These are phyloP conservation scores for Hemerocallis citrina DNA, from an alignment of 106 monocot species.

Conservation along the genomic window DNA sequence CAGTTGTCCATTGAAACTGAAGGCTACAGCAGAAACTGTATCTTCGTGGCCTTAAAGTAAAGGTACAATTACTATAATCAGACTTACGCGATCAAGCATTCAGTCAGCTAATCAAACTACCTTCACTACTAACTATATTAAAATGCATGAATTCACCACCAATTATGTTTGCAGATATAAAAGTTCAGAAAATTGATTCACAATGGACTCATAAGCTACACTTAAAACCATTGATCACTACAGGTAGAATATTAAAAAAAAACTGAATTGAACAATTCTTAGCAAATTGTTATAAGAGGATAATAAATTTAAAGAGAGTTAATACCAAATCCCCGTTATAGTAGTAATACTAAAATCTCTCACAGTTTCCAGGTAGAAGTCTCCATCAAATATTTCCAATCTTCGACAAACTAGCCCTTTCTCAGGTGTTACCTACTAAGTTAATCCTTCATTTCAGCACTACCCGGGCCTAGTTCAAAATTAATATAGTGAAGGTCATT, in stretches of 20 bases:
- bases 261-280: neutral
- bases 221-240: neutral
- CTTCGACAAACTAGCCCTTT: too few species aligned
- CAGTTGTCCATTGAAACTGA: slow-evolving; percentile 75
- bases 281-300: neutral
- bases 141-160: too few species aligned
- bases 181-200: neutral
- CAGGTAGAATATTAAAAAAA: neutral
- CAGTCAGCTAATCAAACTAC: neutral
- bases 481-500: neutral
- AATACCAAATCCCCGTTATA: too few species aligned
- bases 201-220: neutral
- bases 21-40: slow-evolving; percentile 60
- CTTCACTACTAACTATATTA: neutral
- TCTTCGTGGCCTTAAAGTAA: slow-evolving; percentile 58
- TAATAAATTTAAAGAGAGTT: neutral
- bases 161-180: neutral
- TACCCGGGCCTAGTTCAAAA: too few species aligned
- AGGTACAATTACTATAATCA: neutral
- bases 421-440: too few species aligned
- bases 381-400: too few species aligned
- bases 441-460: too few species aligned
- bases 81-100: neutral
- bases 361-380: too few species aligned
- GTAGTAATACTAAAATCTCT: too few species aligned